Evolutionary conservation across 192 early-diverging fungal genomes (phyloP).

Genomic region (Piromyces finnis): DNA sequence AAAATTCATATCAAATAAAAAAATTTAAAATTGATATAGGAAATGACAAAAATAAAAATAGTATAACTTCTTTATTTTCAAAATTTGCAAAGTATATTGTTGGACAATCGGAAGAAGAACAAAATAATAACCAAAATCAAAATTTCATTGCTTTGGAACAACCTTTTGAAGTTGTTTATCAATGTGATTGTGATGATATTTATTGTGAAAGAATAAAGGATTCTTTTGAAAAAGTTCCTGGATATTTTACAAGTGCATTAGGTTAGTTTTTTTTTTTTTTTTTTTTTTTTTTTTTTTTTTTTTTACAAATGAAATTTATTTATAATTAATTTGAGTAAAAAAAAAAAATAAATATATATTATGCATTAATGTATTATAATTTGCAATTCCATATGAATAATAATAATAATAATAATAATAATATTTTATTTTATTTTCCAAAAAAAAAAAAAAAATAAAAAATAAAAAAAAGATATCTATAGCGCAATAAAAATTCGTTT

Average conservation of each 20-base stretch:
- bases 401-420: too few species aligned
- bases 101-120: not conserved
- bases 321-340: too few species aligned
- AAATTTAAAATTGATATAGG: not conserved
- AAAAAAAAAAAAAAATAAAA: too few species aligned
- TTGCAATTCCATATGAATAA: too few species aligned
- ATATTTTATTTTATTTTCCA: too few species aligned
- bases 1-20: not conserved
- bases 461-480: not conserved
- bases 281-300: too few species aligned
- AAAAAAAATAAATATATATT: too few species aligned
- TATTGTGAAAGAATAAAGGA: not conserved
- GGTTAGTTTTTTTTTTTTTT: not conserved
- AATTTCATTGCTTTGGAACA: not conserved
- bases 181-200: not conserved
- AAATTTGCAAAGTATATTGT: not conserved
- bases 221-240: not conserved
- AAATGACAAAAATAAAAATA: not conserved
- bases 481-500: not conserved
- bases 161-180: not conserved
- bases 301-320: too few species aligned
- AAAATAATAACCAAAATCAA: not conserved
- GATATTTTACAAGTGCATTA: not conserved
- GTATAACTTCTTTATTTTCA: not conserved
- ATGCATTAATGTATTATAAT: too few species aligned